Evolutionary conservation across 1,284 basidiomycete genomes (phyloP), one percentile per base, ranked within the genome.

Genomic region (Melampsora americana): DNA sequence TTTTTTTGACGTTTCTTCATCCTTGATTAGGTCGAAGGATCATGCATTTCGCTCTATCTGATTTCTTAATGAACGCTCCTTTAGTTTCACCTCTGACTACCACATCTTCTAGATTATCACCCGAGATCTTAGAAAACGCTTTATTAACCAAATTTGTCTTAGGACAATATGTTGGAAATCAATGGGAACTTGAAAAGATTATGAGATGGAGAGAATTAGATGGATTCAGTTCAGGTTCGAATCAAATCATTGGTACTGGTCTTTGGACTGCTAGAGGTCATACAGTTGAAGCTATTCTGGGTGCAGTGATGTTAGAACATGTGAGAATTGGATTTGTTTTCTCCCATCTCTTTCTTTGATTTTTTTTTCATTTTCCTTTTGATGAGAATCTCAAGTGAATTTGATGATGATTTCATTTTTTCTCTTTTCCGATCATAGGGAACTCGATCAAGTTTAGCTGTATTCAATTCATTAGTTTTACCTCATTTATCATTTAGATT

Each of bases 171-270:
- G 72, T 75, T 32, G 72, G 72, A 14, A 64, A 75, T 18, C 66
- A 75, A 32, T 75, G 72, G 72, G 72, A 75, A 68, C 44, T 75
- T 7, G 72, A 75, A 67, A 75, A 75, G 44, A 62, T 75, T 26
- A 75, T 75, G 72, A 64, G 72, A 32, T 75, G 72, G 72, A 44
- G 72, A 68, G 72, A 75, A 62, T 44, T 75, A 44, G 35, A 68
- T 23, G 71, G 23, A 32, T 14, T 26, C 50, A 23, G 5, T 32
- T 14, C 60, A 0, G 20, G 35, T 7, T 18, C 59, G 7, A 53
- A 42, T 65, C 6, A 20, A 16, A 32, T 61, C 0, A 28, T 59
- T 20, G 65, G 65, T 0, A 75, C 72, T 32, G 72, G 72, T 14
- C 42, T 75, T 5, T 75, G 72, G 72, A 75, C 64, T 16, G 72